These are phyloP conservation scores for Phytophthora capsici DNA, from an alignment of 352 stramenopile species.

Conservation along the genomic window DNA sequence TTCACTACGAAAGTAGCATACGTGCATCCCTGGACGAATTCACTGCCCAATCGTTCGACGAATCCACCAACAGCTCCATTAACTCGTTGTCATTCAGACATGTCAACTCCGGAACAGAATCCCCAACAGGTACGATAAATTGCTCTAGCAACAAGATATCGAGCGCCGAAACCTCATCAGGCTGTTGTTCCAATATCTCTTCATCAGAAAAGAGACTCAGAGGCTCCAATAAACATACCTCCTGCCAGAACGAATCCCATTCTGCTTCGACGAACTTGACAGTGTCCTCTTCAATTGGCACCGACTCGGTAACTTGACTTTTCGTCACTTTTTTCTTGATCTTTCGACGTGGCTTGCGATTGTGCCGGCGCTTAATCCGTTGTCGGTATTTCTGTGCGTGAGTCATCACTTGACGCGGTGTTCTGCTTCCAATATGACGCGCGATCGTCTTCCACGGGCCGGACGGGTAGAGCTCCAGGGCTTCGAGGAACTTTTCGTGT, in stretches of 20 bases:
- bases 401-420: slow-evolving; percentile 40
- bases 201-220: neutral
- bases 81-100: slow-evolving; percentile 6
- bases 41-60: neutral
- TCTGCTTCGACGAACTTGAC: neutral
- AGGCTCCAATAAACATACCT: neutral
- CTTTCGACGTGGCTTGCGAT: slow-evolving; percentile 3
- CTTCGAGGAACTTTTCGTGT: slow-evolving; percentile 46
- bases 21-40: neutral
- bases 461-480: slow-evolving; percentile 36
- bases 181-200: neutral
- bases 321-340: neutral
- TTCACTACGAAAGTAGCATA: neutral
- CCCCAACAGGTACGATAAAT: neutral
- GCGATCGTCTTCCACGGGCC: slow-evolving; percentile 42
- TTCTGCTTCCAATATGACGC: slow-evolving; percentile 32
- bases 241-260: neutral
- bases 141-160: slow-evolving; percentile 11
- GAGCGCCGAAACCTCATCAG: neutral
- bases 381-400: slow-evolving; percentile 52
- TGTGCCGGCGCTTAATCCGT: slow-evolving; percentile 29
- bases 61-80: slow-evolving; percentile 7
- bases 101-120: neutral
- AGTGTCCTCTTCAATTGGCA: neutral
- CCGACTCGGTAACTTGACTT: neutral